A percentile compares a stretch with the other conserved stretches of the same genome.
phyloP scores from a whole-genome alignment of 2,329 filamentous ascomycete species.

The Colletotrichum sp. region DNA sequence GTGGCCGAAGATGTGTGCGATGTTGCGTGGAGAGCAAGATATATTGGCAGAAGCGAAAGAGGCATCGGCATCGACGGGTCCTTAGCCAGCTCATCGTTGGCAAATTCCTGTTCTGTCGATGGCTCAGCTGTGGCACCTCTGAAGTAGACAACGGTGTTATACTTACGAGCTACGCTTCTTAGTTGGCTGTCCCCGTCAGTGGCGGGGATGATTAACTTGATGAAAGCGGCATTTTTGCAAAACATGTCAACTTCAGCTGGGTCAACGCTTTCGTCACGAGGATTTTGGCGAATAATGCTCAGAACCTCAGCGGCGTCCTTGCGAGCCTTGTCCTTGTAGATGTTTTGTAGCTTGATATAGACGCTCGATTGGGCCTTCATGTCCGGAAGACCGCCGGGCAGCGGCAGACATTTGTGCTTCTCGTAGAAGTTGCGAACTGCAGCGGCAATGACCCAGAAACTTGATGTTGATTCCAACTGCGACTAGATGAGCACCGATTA shows the following conservation, averaged over 20 bases:
- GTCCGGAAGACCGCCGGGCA: slow-evolving; percentile 88
- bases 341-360: slow-evolving; percentile 88
- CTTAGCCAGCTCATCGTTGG: slow-evolving; percentile 58
- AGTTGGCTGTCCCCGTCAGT: slow-evolving; percentile 50
- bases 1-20: slow-evolving; percentile 49
- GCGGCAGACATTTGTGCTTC: slow-evolving; percentile 75
- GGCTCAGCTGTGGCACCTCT: neutral
- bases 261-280: slow-evolving; percentile 60
- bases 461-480: slow-evolving; percentile 53
- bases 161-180: slow-evolving; percentile 61
- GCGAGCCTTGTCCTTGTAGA: slow-evolving; percentile 90
- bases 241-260: slow-evolving; percentile 84
- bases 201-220: slow-evolving; percentile 78
- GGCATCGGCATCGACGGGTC: slow-evolving; percentile 46
- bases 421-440: slow-evolving; percentile 80
- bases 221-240: slow-evolving; percentile 93
- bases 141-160: neutral
- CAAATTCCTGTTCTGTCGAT: slow-evolving; percentile 55
- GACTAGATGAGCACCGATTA: slow-evolving; percentile 21
- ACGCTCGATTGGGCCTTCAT: slow-evolving; percentile 96
- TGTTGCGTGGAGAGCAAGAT: slow-evolving; percentile 67
- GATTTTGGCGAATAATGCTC: slow-evolving; percentile 59
- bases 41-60: slow-evolving; percentile 70
- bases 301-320: slow-evolving; percentile 80
- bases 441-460: slow-evolving; percentile 89